Base-by-base conservation (phyloP, 2,329 filamentous ascomycete species). In the Corinectria fuckeliana region DNA sequence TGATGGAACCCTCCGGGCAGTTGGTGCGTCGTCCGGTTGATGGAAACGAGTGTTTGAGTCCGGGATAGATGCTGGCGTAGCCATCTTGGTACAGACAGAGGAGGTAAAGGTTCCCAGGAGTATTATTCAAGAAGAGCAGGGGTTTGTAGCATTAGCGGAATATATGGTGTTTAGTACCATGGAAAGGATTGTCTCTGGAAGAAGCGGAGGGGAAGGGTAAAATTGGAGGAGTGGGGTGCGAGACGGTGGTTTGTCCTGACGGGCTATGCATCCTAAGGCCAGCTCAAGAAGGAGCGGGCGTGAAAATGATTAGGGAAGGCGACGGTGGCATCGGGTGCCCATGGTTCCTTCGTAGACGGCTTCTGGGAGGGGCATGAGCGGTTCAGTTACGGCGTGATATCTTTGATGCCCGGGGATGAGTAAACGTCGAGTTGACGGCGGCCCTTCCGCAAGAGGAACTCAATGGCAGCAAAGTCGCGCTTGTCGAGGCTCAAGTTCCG, bases 401-500 rank as follows among this genome's bases (percentile, higher is more conserved):
- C 91, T 71, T 88, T 91, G 69, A 96, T 93, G 3, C 89, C 90
- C 23, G 90, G 88, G 5, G 89, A 86, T n/a, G 89, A 86, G 76
- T 95, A 95, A 44, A 88, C 85, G 63, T 96, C 92, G 16, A 97
- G 80, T 73, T 97, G 92, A 42, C 91, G 85, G 38, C 86, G 84
- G 20, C 93, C 93, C 74, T 92, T 94, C 60, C 93, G 85, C 50
- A 97, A 74, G 30, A 96, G 80, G 74, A 92, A 95, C 75, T 97
- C 93, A 57, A 97, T 89, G 5, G 92, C 89, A 14, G 83, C 82
- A 76, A 97, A 97, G 72, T 97, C 92, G 68, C 91, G 92, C 77
- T 92, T 95, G 75, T 91, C 88, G 55, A 96, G 75, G 8, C 75
- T 72, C 11, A 86, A 72, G 71, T 91, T 83, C 72, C 90, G 91